Percentiles rank a stretch among this genome's conserved stretches.
Conservation (phyloP, 441 rosid genomes). For the Syzygium malaccense region DNA sequence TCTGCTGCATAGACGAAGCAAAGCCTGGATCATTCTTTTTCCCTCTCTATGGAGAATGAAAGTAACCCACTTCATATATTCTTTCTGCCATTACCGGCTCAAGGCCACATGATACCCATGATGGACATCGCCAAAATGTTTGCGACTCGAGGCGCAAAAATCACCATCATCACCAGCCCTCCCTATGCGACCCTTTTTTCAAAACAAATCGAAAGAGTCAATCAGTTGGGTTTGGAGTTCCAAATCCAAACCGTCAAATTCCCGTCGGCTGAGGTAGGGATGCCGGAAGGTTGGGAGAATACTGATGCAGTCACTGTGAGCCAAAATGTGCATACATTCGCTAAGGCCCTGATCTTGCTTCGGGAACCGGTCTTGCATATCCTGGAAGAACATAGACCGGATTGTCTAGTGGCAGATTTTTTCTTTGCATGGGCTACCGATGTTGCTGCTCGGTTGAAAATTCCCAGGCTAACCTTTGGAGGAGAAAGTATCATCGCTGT, state of each 20-base stretch:
- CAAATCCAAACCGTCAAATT: not conserved
- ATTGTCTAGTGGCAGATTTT: not conserved
- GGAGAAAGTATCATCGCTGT: not conserved
- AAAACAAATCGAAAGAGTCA: not conserved
- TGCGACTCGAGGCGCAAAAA: not conserved
- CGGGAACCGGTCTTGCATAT: not conserved
- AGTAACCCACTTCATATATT: not conserved
- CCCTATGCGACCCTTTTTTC: conserved; percentile 2
- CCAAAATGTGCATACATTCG: not conserved
- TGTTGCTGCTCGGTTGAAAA: not conserved
- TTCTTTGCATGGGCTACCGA: not conserved
- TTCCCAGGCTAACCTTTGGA: not conserved
- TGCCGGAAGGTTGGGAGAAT: not conserved
- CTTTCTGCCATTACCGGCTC: not conserved
- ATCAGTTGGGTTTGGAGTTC: not conserved
- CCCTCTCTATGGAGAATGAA: not conserved
- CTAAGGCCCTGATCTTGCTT: not conserved
- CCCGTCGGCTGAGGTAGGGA: not conserved
- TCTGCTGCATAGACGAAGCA: not conserved
- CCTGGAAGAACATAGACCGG: not conserved
- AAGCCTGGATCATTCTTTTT: not conserved
- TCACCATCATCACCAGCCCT: conserved; percentile 1
- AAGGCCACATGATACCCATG: not conserved
- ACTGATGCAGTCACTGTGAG: not conserved
- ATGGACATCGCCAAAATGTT: not conserved